These are phyloP conservation scores for Dentipellis sp. DNA, from an alignment of 768 basidiomycete species.

Conservation along the genomic window DNA sequence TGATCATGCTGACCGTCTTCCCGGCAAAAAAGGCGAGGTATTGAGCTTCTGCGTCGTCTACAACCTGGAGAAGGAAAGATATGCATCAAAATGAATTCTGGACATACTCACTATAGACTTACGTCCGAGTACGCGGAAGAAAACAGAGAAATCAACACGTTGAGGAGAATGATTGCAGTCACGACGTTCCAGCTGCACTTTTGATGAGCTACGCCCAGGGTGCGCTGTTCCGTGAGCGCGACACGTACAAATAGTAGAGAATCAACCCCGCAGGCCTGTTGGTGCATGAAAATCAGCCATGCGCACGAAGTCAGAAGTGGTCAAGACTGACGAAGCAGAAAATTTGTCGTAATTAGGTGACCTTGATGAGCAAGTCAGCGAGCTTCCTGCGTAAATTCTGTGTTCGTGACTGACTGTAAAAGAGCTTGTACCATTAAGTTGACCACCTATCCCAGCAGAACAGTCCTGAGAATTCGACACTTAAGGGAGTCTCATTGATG, in stretches of 20 bases:
- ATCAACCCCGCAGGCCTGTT: slow-evolving; percentile 47
- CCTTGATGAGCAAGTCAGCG: not conserved
- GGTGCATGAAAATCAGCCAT: not conserved
- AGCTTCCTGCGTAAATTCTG: not conserved
- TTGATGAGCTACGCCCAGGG: too few species aligned
- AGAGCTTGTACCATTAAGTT: slow-evolving; percentile 73
- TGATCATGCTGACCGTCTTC: slow-evolving; percentile 79
- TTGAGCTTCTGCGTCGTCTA: slow-evolving; percentile 81
- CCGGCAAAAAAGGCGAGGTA: slow-evolving; percentile 85
- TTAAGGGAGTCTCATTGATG: not conserved
- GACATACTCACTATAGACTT: slow-evolving; percentile 15
- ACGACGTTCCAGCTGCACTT: slow-evolving; percentile 69
- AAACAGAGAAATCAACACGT: slow-evolving; percentile 93
- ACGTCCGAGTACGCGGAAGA: slow-evolving; percentile 88
- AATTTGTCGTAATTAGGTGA: slow-evolving; percentile 5
- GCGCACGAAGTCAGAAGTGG: not conserved
- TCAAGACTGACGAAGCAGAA: slow-evolving; percentile 8
- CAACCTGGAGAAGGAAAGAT: slow-evolving; percentile 38
- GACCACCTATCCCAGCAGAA: slow-evolving; percentile 36
- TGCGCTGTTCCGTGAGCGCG: too few species aligned
- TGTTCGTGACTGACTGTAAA: slow-evolving; percentile 46
- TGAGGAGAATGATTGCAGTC: slow-evolving; percentile 78
- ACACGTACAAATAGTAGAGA: slow-evolving; percentile 70
- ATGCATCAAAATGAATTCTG: not conserved
- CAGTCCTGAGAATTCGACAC: not conserved